phyloP scores from a whole-genome alignment of 2,329 filamentous ascomycete species.

The Helminthosporium solani region DNA sequence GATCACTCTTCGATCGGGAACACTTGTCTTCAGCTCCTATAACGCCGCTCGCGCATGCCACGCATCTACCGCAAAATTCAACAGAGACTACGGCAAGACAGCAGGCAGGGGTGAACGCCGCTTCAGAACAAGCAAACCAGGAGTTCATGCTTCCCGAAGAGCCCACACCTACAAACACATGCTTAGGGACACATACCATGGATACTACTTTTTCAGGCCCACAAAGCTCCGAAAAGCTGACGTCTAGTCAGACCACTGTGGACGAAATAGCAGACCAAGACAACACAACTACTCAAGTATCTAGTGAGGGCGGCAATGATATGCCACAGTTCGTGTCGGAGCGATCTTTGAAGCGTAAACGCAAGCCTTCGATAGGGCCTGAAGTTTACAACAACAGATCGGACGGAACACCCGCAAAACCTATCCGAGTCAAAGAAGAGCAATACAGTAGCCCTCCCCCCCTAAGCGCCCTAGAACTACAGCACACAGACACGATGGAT shows the following conservation, averaged over 20 bases:
- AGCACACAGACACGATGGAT: slow-evolving; percentile 47
- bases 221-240: slow-evolving; percentile 15
- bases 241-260: slow-evolving; percentile 50
- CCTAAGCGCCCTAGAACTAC: slow-evolving; percentile 13
- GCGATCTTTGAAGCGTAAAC: slow-evolving; percentile 48
- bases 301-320: slow-evolving; percentile 36
- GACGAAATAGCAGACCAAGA: slow-evolving; percentile 30
- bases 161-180: background rate
- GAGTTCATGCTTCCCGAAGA: background rate
- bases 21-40: slow-evolving; percentile 22
- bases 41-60: slow-evolving; percentile 4
- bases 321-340: slow-evolving; percentile 46
- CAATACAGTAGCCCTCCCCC: slow-evolving; percentile 38
- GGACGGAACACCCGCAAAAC: slow-evolving; percentile 32
- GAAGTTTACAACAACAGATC: slow-evolving; percentile 24
- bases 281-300: slow-evolving; percentile 5
- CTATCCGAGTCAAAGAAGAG: slow-evolving; percentile 45
- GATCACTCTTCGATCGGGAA: slow-evolving; percentile 10
- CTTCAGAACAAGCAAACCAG: background rate
- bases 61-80: background rate
- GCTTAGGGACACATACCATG: background rate
- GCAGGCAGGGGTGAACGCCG: background rate
- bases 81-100: background rate
- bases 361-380: slow-evolving; percentile 18
- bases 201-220: slow-evolving; percentile 3